Percentiles rank a stretch among this genome's conserved stretches.
These are phyloP conservation scores for Prillingera fragicola DNA, from an alignment of 1,284 basidiomycete genomes.

Conservation along the genomic window DNA sequence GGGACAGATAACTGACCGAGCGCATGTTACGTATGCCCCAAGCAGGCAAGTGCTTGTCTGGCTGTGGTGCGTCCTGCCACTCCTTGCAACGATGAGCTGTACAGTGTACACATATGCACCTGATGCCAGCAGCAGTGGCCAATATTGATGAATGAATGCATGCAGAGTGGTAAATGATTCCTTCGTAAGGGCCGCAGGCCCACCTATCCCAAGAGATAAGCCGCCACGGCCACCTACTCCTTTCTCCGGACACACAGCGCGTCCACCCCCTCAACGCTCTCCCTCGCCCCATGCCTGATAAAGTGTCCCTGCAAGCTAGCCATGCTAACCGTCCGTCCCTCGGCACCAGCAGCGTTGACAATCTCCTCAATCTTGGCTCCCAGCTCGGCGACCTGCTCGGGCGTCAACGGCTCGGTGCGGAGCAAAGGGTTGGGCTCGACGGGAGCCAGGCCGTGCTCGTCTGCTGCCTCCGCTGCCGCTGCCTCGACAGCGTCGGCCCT, in stretches of 20 bases:
- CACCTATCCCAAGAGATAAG: too few relatives aligned
- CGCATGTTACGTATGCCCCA: too few relatives aligned
- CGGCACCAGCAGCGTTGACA: slow-evolving; percentile 51
- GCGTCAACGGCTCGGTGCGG: slow-evolving; percentile 4
- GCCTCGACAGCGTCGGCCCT: slow-evolving; percentile 2
- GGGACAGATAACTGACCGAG: too few relatives aligned
- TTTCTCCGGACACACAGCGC: slow-evolving; percentile 38
- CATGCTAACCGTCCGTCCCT: slow-evolving; percentile 73
- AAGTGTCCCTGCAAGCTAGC: slow-evolving; percentile 87
- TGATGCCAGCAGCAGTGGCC: too few relatives aligned
- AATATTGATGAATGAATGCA: too few relatives aligned
- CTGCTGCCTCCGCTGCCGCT: slow-evolving; percentile 10
- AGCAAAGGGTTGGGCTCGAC: slow-evolving; percentile 5
- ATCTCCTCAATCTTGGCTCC: slow-evolving; percentile 56
- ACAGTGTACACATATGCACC: too few relatives aligned
- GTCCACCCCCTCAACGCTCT: slow-evolving; percentile 58
- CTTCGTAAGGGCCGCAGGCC: too few relatives aligned
- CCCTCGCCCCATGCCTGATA: slow-evolving; percentile 65
- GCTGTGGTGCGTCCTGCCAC: too few relatives aligned
- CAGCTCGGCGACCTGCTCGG: slow-evolving; percentile 55
- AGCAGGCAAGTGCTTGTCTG: too few relatives aligned
- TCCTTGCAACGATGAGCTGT: too few relatives aligned
- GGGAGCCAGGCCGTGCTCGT: slow-evolving; percentile 1
- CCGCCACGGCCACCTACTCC: background rate
- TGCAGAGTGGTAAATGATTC: too few relatives aligned